phyloP scores from a whole-genome alignment of 2,329 filamentous ascomycete genomes.

The Aureobasidium sp. region DNA sequence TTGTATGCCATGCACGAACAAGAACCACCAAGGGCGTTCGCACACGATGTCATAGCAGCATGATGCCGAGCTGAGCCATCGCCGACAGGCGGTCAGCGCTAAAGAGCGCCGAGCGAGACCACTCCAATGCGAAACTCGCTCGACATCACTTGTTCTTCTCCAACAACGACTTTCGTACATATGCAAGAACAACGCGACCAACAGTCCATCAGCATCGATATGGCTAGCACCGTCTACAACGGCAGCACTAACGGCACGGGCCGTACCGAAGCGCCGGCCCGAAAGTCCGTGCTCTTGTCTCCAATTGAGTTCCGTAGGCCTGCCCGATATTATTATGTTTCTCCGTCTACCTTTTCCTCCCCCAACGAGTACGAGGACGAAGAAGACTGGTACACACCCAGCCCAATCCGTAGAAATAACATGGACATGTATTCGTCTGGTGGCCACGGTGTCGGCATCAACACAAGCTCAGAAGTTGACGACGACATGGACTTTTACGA shows the following conservation, averaged over 20 bases:
- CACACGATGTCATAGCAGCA: neutral
- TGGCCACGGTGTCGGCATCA: neutral
- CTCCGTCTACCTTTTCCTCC: neutral
- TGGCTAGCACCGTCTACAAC: neutral
- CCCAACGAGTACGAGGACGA: neutral
- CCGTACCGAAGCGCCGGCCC: neutral
- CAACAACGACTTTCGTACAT: neutral
- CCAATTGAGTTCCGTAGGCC: neutral
- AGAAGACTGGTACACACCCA: too few species aligned
- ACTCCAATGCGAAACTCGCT: neutral
- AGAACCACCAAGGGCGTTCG: neutral
- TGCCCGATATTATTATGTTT: neutral
- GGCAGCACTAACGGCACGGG: neutral
- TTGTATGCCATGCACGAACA: neutral
- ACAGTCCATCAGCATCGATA: neutral
- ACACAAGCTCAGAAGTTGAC: neutral
- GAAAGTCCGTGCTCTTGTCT: neutral
- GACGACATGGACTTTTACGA: conserved; percentile 6
- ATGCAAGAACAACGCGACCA: neutral
- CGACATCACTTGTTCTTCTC: neutral
- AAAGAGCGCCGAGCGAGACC: neutral
- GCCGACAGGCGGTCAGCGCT: neutral
- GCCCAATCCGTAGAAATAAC: neutral
- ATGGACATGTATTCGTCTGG: neutral
- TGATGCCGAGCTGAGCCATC: neutral